phyloP scores from a whole-genome alignment of 2,329 filamentous ascomycete genomes.

The Colletotrichum orchidophilum region DNA sequence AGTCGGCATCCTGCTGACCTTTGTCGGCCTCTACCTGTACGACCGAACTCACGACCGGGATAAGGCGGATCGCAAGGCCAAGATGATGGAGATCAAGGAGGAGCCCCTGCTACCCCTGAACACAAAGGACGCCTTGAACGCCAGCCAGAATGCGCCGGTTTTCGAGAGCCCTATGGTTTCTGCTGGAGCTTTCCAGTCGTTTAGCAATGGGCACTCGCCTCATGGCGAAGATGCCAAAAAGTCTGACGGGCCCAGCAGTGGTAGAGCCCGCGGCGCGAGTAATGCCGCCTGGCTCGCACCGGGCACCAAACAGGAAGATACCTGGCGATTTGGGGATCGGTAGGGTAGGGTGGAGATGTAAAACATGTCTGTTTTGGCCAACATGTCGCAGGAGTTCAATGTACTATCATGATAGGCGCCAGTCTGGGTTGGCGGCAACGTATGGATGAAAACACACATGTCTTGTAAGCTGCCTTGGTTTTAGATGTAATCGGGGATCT shows the following conservation, averaged over 20 bases:
- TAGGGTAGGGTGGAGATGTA: constrained; percentile 37
- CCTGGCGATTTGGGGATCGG: constrained; percentile 67
- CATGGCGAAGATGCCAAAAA: constrained; percentile 63
- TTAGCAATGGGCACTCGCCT: constrained; percentile 56
- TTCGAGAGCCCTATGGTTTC: constrained; percentile 49
- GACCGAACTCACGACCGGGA: constrained; percentile 90
- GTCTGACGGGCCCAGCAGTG: constrained; percentile 57
- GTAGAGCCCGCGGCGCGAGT: constrained; percentile 53
- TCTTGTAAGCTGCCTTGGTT: not conserved
- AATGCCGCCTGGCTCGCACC: constrained; percentile 75
- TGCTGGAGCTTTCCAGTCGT: constrained; percentile 41
- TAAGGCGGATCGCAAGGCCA: constrained; percentile 85
- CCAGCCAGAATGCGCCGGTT: constrained; percentile 42
- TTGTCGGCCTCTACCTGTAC: constrained; percentile 93
- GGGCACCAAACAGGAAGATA: constrained; percentile 87
- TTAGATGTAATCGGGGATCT: not conserved
- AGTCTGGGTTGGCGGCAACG: not conserved
- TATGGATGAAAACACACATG: constrained; percentile 12
- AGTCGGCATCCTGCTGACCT: constrained; percentile 87
- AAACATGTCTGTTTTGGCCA: constrained; percentile 1
- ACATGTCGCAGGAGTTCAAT: constrained; percentile 10
- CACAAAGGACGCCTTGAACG: constrained; percentile 50
- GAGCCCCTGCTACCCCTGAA: constrained; percentile 74
- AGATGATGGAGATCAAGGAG: constrained; percentile 64
- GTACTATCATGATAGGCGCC: constrained; percentile 24